Evolutionary conservation across 2,329 filamentous ascomycete genomes (phyloP), one percentile per base, ranked within the genome.

Genomic region (Rachicladosporium sp.): DNA sequence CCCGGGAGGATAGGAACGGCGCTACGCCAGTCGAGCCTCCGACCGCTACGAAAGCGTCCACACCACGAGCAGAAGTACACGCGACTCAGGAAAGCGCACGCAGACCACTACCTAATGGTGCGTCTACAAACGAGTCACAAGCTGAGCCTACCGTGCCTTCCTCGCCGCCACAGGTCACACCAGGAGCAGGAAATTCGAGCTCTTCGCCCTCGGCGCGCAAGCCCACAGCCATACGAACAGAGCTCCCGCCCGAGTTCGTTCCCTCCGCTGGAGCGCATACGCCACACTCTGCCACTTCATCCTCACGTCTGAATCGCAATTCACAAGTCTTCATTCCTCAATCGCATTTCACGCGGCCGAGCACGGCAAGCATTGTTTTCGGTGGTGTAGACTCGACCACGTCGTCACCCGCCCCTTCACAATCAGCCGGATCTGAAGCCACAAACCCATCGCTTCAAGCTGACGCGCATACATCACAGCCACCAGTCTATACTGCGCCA

Each of bases 351-450:
- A 41, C 45, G 21, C 50, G 54, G 35, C 50, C 50, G 7, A 54
- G 54, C 45, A 40, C 43, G 10, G 43, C 44, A 38, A 50, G 45
- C 37, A 58, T 65, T 33, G 55, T 63, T 19, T 67, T 66, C 46
- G 59, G 60, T 30, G 58, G 58, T 15, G 51, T 55, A 12, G 52
- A 61, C 13, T 63, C 62, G 12, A 53, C 57, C 5, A 53, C 50
- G 8, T 52, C 58, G 12, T 64, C 64, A 2, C 61, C 60, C 4
- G 60, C 59, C 4, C 54, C 52, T 12, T 48, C 52, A 12, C 37
- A 50, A 9, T 51, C 50, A 10, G 35, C 45, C 6, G 45, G 46
- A 29, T 53, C 52, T 30, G 15, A 19, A 19, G 15, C 15, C 15
- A 19, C 15, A 19, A 19, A 19, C 15, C 15, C 15, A 19, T 19